Evolutionary conservation across 2,329 filamentous ascomycete species (phyloP).

Genomic region (Fusarium anguioides): DNA sequence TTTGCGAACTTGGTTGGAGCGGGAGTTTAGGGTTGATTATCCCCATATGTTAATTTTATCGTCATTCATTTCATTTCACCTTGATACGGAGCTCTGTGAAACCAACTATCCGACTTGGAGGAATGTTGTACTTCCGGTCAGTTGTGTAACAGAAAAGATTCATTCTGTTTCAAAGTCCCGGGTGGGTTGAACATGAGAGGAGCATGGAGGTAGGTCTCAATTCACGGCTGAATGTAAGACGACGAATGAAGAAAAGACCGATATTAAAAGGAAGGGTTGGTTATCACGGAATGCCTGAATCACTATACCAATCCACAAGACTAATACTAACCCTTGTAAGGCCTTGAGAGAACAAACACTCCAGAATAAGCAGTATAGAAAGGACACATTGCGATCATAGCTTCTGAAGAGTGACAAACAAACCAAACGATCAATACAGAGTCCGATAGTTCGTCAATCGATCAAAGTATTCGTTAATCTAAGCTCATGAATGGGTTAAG

Average conservation of each 20-base stretch:
- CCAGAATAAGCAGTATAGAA: background rate
- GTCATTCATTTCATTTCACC: background rate
- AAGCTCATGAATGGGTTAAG: background rate
- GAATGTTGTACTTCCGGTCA: background rate
- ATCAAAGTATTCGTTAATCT: background rate
- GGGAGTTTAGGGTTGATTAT: conserved; percentile 28
- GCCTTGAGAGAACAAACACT: background rate
- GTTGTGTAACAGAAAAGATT: background rate
- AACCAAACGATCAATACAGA: background rate
- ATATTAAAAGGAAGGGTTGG: background rate
- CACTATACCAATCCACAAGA: background rate
- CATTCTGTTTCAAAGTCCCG: background rate
- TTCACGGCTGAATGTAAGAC: background rate
- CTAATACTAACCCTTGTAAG: background rate
- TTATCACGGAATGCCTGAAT: background rate
- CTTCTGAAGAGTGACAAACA: background rate
- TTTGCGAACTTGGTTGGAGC: conserved; percentile 4
- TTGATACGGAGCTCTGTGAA: too few relatives aligned
- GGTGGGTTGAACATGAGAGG: background rate
- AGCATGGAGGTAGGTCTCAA: background rate
- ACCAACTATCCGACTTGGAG: background rate
- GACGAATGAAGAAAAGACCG: background rate
- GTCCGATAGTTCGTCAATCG: background rate
- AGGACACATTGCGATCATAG: background rate
- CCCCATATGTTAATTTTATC: conserved; percentile 14